Evolutionary conservation across 2,329 filamentous ascomycete species (phyloP), one percentile per base, ranked within the genome.

Genomic region (Cyclaneusma minus): DNA sequence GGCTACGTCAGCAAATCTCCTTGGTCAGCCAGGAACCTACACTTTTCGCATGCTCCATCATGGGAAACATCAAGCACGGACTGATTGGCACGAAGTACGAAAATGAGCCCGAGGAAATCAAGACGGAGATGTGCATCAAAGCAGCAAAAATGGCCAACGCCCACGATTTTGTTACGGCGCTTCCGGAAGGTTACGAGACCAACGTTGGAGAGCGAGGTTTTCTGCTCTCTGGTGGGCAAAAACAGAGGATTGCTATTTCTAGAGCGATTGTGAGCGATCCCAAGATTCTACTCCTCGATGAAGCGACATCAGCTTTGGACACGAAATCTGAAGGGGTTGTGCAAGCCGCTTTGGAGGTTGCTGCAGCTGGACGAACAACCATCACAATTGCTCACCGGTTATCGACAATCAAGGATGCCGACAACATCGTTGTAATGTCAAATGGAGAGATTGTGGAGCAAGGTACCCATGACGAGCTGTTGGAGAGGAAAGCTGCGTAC

Each of bases 161-260:
- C 1, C 85, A 95, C 47, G 84, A 92, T 37, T 98, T 98, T 47
- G 76, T 98, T 37, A 67, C 60, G 5, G 54, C 64, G 8, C 64
- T 95, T 2, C 84, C 89, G 0, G 79, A 95, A 39, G 79, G 80
- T 2, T 95, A 95, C 42, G 69, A 93, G 37, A 95, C 89, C 0
- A 75, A 91, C 37, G 87, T 95, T n/a, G 89, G 89, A 30, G 84
- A 95, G 51, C 76, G 85, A 35, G 89, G 89, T 7, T 92, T 93
- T 47, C 56, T 94, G 27, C 63, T 98, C 6, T 92, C 82, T 29
- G 89, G 89, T 48, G 89, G 89, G 18, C 89, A 98, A 53, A 93
- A 94, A 51, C 89, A 95, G 53, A 81, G 89, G 40, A 91, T 95
- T 44, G 85, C 87, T 8, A 94, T 95, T 50, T 84, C 87, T 6